Evolutionary conservation across 1,284 basidiomycete species (phyloP).

Genomic region (Ganoderma lingzhi): DNA sequence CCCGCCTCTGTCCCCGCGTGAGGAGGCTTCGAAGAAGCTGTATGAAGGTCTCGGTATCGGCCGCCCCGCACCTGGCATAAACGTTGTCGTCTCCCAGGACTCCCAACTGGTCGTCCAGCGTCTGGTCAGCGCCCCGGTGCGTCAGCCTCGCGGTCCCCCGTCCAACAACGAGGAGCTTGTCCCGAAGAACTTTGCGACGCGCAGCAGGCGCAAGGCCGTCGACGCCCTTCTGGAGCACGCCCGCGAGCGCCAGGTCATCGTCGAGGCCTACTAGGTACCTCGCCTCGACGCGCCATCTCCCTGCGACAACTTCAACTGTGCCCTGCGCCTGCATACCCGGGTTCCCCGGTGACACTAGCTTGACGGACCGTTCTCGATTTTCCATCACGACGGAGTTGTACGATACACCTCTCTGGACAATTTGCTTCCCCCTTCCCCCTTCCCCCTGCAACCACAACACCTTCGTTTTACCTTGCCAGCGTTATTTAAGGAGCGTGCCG

Average conservation of each 20-base stretch:
- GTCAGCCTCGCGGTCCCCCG: conserved; percentile 89
- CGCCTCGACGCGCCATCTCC: conserved; percentile 15
- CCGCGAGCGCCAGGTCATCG: conserved; percentile 70
- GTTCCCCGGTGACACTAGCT: conserved; percentile 11
- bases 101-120: conserved; percentile 51
- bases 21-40: conserved; percentile 81
- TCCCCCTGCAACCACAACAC: conserved; percentile 23
- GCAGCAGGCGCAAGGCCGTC: conserved; percentile 82
- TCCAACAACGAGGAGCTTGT: conserved; percentile 86
- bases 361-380: conserved; percentile 27
- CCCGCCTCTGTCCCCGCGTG: conserved; percentile 74
- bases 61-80: conserved; percentile 56
- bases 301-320: conserved; percentile 3
- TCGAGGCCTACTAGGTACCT: conserved; percentile 61
- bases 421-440: conserved; percentile 17
- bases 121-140: conserved; percentile 71
- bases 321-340: conserved; percentile 14
- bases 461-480: conserved; percentile 38
- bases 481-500: conserved; percentile 40
- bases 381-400: conserved; percentile 32
- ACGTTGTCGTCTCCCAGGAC: conserved; percentile 41
- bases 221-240: conserved; percentile 75
- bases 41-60: conserved; percentile 86
- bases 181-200: conserved; percentile 89
- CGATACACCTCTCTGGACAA: conserved; percentile 37